Evolutionary conservation across 75 land plant species (phyloP).

Genomic region (Gnetum montanum): DNA sequence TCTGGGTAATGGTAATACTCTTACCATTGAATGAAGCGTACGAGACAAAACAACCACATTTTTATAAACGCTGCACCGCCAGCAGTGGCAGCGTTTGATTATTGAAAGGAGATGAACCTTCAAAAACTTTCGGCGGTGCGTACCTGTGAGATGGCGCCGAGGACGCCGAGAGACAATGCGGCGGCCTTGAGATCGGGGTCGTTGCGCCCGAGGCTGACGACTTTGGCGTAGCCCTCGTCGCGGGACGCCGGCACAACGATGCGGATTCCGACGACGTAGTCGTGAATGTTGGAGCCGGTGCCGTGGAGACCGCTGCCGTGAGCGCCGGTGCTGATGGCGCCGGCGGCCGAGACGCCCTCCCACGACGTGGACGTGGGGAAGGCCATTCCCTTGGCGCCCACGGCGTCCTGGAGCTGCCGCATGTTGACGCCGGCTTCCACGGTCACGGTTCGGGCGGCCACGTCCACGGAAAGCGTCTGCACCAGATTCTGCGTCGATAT

Average conservation of each 20-base stretch:
- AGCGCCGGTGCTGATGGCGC: conserved; percentile 13
- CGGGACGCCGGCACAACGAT: conserved; percentile 17
- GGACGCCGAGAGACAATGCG: conserved; percentile 7
- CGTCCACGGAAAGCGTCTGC: no score
- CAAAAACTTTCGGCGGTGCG: no score
- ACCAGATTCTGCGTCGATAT: no score
- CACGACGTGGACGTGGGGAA: conserved; percentile 23
- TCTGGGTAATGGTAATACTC: no score
- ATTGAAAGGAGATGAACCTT: no score
- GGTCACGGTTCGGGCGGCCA: not conserved
- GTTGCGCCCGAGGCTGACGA: not conserved
- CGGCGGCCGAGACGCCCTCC: conserved; percentile 23
- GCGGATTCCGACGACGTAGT: conserved; percentile 16
- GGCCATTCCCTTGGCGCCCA: not conserved
- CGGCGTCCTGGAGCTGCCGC: conserved; percentile 11
- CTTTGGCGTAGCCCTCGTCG: conserved; percentile 17
- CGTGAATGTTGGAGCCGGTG: conserved; percentile 18
- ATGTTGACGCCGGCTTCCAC: conserved; percentile 8
- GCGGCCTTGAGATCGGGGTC: conserved; percentile 16
- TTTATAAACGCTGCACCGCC: no score
- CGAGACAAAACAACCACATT: no score
- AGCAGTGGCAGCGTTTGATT: no score
- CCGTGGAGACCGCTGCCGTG: conserved; percentile 23
- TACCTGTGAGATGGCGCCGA: conserved; percentile 13
- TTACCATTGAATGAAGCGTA: no score